Conservation (phyloP, 2,329 filamentous ascomycete species). For the Phoma sp. region DNA sequence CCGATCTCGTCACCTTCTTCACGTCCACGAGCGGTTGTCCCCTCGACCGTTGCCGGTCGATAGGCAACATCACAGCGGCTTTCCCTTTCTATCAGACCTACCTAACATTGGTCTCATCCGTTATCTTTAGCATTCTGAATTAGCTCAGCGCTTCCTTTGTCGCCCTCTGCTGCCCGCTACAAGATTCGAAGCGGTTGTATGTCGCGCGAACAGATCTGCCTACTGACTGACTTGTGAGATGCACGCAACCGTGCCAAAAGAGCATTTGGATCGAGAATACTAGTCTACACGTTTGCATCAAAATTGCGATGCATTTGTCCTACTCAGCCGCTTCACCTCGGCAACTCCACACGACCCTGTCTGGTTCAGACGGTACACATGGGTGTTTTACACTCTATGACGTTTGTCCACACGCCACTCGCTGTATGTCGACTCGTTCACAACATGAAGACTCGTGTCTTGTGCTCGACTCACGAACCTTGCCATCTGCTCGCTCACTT, state of each 20-base stretch:
- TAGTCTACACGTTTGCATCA: not conserved
- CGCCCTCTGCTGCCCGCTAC: not conserved
- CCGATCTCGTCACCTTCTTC: not conserved
- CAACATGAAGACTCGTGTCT: not conserved
- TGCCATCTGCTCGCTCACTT: not conserved
- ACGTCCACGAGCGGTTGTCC: not conserved
- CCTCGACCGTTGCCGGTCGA: not conserved
- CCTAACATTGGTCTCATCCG: no score
- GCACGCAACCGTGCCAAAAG: not conserved
- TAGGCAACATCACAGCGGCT: not conserved
- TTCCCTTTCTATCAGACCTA: no score
- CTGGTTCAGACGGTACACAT: not conserved
- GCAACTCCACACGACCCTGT: slow-evolving; percentile 4
- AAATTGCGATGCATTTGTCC: not conserved
- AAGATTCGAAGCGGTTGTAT: not conserved
- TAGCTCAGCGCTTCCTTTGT: not conserved
- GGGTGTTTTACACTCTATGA: slow-evolving; percentile 8
- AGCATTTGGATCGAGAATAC: no score
- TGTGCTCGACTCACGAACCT: not conserved
- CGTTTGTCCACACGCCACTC: slow-evolving; percentile 3
- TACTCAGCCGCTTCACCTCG: not conserved
- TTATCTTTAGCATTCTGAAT: not conserved
- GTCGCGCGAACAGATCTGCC: not conserved
- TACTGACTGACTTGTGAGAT: not conserved
- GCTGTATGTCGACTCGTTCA: not conserved